phyloP scores from a whole-genome alignment of 2,329 filamentous ascomycete species.

The Xylaria sp. region DNA sequence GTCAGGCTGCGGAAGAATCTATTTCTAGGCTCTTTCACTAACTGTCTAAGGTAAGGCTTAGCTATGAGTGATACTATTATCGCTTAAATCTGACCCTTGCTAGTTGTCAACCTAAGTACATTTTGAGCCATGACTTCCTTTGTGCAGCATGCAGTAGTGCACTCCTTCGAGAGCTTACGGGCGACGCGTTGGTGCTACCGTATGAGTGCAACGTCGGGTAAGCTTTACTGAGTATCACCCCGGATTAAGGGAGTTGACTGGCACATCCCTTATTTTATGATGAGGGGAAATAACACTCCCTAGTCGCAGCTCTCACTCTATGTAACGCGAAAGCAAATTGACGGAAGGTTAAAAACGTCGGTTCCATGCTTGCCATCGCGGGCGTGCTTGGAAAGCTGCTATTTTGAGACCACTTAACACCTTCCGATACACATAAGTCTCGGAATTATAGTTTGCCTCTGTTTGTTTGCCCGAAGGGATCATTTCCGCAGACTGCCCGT shows the following conservation, averaged over 20 bases:
- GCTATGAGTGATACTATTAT: not conserved
- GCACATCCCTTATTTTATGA: not conserved
- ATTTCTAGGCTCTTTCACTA: not conserved
- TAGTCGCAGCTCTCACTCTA: not conserved
- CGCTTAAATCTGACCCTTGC: no score
- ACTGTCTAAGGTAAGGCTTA: not conserved
- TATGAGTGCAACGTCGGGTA: not conserved
- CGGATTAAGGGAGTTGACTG: not conserved
- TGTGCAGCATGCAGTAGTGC: not conserved
- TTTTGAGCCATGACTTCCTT: not conserved
- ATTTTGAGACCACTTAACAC: not conserved
- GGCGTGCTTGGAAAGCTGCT: not conserved
- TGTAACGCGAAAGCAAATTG: not conserved
- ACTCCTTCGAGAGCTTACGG: conserved; percentile 1
- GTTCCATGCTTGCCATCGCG: not conserved
- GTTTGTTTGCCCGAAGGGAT: not conserved
- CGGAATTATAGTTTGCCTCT: not conserved
- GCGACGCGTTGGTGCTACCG: not conserved
- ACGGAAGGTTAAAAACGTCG: not conserved
- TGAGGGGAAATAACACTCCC: not conserved
- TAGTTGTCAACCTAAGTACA: not conserved
- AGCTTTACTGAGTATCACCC: not conserved
- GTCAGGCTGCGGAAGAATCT: not conserved
- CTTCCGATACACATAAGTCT: not conserved
- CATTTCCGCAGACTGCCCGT: not conserved